A percentile compares a stretch with the other conserved stretches of the same genome.
phyloP scores from a whole-genome alignment of 2,329 filamentous ascomycete genomes.

The Botrytis cinerea region DNA sequence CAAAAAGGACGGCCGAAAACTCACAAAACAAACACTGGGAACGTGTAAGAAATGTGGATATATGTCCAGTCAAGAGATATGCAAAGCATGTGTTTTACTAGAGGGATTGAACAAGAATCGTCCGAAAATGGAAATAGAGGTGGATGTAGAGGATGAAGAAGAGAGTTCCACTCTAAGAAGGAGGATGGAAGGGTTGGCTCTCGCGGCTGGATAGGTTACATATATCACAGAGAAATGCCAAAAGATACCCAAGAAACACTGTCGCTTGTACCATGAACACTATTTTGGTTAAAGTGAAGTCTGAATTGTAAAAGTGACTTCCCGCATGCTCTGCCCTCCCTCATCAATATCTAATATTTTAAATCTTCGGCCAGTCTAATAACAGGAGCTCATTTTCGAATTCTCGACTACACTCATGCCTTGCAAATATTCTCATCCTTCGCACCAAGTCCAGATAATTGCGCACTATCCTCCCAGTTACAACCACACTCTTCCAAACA shows the following conservation, averaged over 20 bases:
- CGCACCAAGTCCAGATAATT: neutral
- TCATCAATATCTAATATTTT: neutral
- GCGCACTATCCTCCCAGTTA: neutral
- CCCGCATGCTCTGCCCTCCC: too few species aligned
- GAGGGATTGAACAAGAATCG: constrained; percentile 86
- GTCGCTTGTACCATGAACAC: neutral
- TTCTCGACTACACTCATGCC: neutral
- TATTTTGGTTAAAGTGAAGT: neutral
- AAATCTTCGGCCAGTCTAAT: neutral
- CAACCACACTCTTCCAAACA: neutral
- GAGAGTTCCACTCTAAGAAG: constrained; percentile 53
- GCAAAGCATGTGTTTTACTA: constrained; percentile 88
- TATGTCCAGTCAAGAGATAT: constrained; percentile 89
- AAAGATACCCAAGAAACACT: neutral
- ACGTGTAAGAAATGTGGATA: constrained; percentile 89
- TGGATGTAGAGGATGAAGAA: constrained; percentile 47
- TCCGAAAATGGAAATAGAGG: constrained; percentile 55
- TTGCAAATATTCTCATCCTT: neutral
- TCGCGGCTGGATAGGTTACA: constrained; percentile 41
- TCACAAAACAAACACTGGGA: constrained; percentile 72
- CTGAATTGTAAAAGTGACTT: neutral
- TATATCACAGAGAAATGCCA: constrained; percentile 15
- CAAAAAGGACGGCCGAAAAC: constrained; percentile 41
- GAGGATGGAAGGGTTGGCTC: constrained; percentile 51
- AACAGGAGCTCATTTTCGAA: neutral